phyloP scores from a whole-genome alignment of 2,329 filamentous ascomycete genomes.

The Tolypocladium amazonense region DNA sequence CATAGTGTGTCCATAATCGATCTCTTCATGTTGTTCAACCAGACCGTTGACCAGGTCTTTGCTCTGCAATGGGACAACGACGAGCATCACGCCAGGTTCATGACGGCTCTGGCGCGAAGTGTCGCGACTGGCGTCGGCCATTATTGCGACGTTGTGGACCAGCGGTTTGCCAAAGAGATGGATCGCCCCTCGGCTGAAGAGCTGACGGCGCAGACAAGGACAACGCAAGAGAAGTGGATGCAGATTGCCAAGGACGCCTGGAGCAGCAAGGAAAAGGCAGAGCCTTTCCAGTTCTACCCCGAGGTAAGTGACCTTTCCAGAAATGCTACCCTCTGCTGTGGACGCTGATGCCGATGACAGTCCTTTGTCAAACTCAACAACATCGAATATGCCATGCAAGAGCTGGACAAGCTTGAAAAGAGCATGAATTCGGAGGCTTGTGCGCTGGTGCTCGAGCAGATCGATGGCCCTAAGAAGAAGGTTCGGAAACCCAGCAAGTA shows the following conservation, averaged over 20 bases:
- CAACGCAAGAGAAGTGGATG: constrained; percentile 85
- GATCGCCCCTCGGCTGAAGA: constrained; percentile 83
- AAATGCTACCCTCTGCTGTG: background rate
- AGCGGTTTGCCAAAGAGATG: constrained; percentile 83
- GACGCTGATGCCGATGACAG: constrained; percentile 34
- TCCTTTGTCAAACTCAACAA: constrained; percentile 98
- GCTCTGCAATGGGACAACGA: constrained; percentile 88
- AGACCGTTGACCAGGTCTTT: constrained; percentile 78
- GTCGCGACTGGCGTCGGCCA: constrained; percentile 73
- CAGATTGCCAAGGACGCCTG: constrained; percentile 90
- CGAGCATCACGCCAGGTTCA: constrained; percentile 89
- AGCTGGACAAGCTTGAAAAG: constrained; percentile 82
- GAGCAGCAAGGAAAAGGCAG: constrained; percentile 82
- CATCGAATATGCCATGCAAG: constrained; percentile 85
- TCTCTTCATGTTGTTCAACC: constrained; percentile 87
- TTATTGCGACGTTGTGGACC: constrained; percentile 87
- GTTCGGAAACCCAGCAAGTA: constrained; percentile 69
- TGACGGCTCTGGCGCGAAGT: constrained; percentile 82
- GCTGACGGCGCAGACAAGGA: constrained; percentile 64
- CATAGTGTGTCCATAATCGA: constrained; percentile 93
- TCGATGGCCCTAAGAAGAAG: constrained; percentile 58
- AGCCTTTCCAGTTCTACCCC: constrained; percentile 93
- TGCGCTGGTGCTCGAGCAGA: constrained; percentile 66
- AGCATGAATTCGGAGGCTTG: constrained; percentile 88
- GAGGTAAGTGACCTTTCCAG: constrained; percentile 49